A percentile compares a stretch with the other conserved stretches of the same genome.
Evolutionary conservation across 441 rosid species (phyloP).

Genomic region (Gossypium davidsonii): DNA sequence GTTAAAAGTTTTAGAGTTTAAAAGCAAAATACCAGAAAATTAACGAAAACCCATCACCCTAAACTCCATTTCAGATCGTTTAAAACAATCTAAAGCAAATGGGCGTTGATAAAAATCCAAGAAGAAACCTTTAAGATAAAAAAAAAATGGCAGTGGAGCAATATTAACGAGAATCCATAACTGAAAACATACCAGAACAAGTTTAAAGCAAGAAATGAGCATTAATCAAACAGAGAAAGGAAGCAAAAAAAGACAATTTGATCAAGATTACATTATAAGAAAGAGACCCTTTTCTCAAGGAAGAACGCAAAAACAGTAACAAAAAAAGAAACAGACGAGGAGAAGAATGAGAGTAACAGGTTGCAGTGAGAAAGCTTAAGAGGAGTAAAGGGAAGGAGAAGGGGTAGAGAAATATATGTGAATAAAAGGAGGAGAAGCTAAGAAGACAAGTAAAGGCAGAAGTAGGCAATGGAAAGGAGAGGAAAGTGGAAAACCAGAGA

Average conservation of each 20-base stretch:
- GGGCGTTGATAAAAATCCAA: constrained; percentile 23
- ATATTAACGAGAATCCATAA: constrained; percentile 44
- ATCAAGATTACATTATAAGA: constrained; percentile 36
- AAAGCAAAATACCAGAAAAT: constrained; percentile 17
- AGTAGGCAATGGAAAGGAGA: constrained; percentile 14
- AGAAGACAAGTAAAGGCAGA: constrained; percentile 14
- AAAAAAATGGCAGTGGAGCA: background rate
- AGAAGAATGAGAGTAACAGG: constrained; percentile 7
- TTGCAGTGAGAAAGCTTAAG: constrained; percentile 27
- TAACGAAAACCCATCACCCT: constrained; percentile 44
- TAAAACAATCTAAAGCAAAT: constrained; percentile 31
- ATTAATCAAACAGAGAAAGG: constrained; percentile 22
- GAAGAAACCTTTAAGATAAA: constrained; percentile 11
- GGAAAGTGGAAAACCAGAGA: constrained; percentile 6
- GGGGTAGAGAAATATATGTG: background rate
- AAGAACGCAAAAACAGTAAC: constrained; percentile 7
- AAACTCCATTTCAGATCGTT: constrained; percentile 23
- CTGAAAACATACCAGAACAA: constrained; percentile 16
- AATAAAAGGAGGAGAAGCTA: background rate
- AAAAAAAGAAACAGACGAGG: background rate
- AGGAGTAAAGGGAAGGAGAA: background rate
- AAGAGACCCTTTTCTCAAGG: constrained; percentile 15
- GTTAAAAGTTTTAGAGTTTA: constrained; percentile 11
- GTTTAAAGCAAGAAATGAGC: constrained; percentile 29
- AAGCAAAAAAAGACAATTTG: constrained; percentile 5